Evolutionary conservation across 768 basidiomycete species (phyloP), one percentile per base, ranked within the genome.

Genomic region (Lactarius quietus): DNA sequence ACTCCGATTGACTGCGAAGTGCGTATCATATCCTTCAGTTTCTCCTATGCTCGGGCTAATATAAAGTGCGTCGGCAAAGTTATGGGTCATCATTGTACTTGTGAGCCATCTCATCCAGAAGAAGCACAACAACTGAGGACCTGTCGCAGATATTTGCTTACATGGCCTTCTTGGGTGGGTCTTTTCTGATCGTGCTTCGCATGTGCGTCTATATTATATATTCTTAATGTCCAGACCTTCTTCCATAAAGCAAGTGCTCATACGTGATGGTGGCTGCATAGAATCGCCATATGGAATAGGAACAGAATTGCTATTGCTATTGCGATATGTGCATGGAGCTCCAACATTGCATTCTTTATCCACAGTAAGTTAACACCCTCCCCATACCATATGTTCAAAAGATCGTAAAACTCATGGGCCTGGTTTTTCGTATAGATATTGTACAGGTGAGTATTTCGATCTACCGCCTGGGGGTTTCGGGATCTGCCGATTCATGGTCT

Each of bases 1-100:
- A 17, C 5, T 2, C 33, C 15, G 28, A 60, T 67, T 18, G 51
- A 67, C 20, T 67, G 66, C 43, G 51, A 67, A 28, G 66, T 64
- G 20, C 10, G 53, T 45, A 0, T 17, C 48, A 2, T 57, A 10
- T 52, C 43, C 18, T 7, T 8, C 20, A 43, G 18, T 4, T 31
- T 14, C 4, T n/a, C n/a, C 1, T 56, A 23, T 9, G 14, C 23
- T 8, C 15, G n/a, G n/a, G 31, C 15, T 56, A 23, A 43, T 1
- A n/a, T n/a, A n/a, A n/a, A 7, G 35, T 18, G 3, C 28, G 15
- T 52, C 39, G 4, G 15, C n/a, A n/a, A n/a, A n/a, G n/a, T n/a
- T n/a, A n/a, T n/a, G n/a, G n/a, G n/a, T n/a, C n/a, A n/a, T n/a
- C 17, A 17, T 51, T 3, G 20, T 45, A 43, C 15, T 39, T 0